These are phyloP conservation scores for Ganoderma multipileum DNA, from an alignment of 1,284 basidiomycete genomes.

Conservation along the genomic window DNA sequence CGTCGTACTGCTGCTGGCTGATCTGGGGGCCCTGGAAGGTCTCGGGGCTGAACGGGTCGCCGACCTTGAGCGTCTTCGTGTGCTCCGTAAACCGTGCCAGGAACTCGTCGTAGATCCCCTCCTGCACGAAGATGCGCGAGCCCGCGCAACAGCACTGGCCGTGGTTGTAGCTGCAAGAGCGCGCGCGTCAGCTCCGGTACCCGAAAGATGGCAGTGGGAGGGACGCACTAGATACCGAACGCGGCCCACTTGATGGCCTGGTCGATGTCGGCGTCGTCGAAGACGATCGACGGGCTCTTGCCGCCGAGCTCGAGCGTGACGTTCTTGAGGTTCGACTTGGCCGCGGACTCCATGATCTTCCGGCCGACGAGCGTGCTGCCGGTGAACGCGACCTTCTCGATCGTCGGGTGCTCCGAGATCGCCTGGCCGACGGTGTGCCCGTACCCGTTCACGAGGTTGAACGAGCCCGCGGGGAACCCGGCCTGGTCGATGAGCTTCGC, in stretches of 20 bases:
- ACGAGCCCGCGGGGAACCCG: conserved; percentile 73
- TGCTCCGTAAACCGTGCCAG: conserved; percentile 65
- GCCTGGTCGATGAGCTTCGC: conserved; percentile 55
- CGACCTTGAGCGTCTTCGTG: conserved; percentile 67
- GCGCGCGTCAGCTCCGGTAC: conserved; percentile 2
- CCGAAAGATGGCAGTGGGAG: background rate
- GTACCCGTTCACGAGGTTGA: conserved; percentile 76
- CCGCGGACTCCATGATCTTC: conserved; percentile 84
- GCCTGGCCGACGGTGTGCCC: conserved; percentile 73
- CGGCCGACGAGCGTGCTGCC: conserved; percentile 84
- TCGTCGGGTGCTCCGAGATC: conserved; percentile 66
- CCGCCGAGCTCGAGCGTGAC: conserved; percentile 94
- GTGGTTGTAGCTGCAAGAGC: conserved; percentile 66
- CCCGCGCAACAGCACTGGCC: conserved; percentile 90
- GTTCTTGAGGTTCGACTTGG: conserved; percentile 87
- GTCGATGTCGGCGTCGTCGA: conserved; percentile 77
- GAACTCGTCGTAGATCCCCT: conserved; percentile 84
- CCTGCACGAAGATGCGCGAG: conserved; percentile 87
- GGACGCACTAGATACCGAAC: conserved; percentile 78
- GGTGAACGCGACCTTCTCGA: conserved; percentile 81
- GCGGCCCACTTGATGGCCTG: conserved; percentile 84
- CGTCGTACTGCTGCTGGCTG: conserved; percentile 71
- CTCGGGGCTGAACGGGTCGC: conserved; percentile 79
- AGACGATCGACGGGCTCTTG: conserved; percentile 86
- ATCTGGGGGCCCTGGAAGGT: conserved; percentile 92